phyloP scores from a whole-genome alignment of 2,329 filamentous ascomycete species.

The Verticillium dahliae region DNA sequence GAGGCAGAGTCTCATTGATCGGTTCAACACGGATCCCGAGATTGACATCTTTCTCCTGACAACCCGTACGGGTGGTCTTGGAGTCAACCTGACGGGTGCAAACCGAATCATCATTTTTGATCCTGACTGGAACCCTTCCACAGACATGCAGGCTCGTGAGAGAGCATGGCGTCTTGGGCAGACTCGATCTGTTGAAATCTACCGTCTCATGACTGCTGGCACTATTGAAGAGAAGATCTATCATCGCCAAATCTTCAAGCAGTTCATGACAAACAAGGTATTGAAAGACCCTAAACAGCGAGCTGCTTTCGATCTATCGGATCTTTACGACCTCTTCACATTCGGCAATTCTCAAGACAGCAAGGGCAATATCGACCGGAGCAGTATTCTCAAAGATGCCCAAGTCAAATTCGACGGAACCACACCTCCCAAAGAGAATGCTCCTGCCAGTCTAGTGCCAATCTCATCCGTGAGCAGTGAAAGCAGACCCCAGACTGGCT shows the following conservation, averaged over 20 bases:
- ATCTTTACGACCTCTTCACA: constrained; percentile 87
- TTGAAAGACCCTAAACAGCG: constrained; percentile 89
- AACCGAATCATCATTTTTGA: constrained; percentile 97
- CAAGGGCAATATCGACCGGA: constrained; percentile 70
- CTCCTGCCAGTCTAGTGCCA: constrained; percentile 4
- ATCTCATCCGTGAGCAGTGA: constrained; percentile 2
- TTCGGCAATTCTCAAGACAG: constrained; percentile 57
- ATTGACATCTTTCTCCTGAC: constrained; percentile 89
- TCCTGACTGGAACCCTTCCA: constrained; percentile 97
- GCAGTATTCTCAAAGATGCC: constrained; percentile 79
- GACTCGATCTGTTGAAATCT: constrained; percentile 91
- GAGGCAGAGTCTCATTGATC: constrained; percentile 84
- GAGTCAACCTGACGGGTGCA: constrained; percentile 90
- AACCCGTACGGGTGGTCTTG: constrained; percentile 89
- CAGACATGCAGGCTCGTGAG: constrained; percentile 90
- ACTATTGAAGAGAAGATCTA: constrained; percentile 99
- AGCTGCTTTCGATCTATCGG: constrained; percentile 81
- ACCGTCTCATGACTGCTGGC: constrained; percentile 93
- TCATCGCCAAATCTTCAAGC: constrained; percentile 96
- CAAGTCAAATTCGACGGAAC: constrained; percentile 45
- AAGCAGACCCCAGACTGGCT: constrained; percentile 3
- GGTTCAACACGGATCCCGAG: constrained; percentile 76
- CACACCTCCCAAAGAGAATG: constrained; percentile 16
- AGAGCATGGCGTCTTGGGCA: constrained; percentile 93
- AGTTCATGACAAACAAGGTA: constrained; percentile 95